Conservation (phyloP, 805 yeast species). For the Scheffersomyces ergatensis region DNA sequence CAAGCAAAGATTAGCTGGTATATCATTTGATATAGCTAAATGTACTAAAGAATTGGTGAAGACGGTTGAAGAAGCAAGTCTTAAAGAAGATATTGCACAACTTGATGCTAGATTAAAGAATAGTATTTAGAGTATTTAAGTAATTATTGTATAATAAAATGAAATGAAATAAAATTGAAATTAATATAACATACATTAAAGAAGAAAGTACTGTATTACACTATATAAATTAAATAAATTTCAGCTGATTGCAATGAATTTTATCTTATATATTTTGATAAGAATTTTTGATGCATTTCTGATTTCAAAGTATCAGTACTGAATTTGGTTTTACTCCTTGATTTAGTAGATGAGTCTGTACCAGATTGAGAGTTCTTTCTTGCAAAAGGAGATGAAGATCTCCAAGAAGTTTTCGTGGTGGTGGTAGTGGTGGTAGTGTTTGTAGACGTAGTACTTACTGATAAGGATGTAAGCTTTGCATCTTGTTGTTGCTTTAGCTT, state of each 20-base stretch:
- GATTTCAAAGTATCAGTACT: conserved; percentile 27
- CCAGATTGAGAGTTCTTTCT: neutral
- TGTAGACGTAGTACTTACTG: conserved; percentile 14
- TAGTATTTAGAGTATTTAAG: too few species aligned
- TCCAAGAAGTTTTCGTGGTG: neutral
- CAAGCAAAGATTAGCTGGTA: conserved; percentile 92
- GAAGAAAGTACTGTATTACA: neutral
- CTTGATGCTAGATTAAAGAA: conserved; percentile 73
- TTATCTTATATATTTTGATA: conserved; percentile 31
- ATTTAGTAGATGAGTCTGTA: too few species aligned
- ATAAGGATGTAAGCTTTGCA: neutral
- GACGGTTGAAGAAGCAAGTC: conserved; percentile 91
- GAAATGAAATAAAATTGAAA: neutral
- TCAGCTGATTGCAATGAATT: neutral
- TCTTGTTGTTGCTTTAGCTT: conserved; percentile 9
- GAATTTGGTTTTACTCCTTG: too few species aligned
- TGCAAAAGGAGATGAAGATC: neutral
- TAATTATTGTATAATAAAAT: neutral
- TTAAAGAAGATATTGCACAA: conserved; percentile 80
- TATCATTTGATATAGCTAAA: conserved; percentile 94
- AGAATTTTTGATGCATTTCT: conserved; percentile 31
- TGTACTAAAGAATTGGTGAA: conserved; percentile 94
- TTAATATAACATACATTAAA: neutral
- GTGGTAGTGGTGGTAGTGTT: conserved; percentile 3
- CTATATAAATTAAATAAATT: neutral